phyloP scores from a whole-genome alignment of 306 rosid species.

The Vachellia pachyceras region DNA sequence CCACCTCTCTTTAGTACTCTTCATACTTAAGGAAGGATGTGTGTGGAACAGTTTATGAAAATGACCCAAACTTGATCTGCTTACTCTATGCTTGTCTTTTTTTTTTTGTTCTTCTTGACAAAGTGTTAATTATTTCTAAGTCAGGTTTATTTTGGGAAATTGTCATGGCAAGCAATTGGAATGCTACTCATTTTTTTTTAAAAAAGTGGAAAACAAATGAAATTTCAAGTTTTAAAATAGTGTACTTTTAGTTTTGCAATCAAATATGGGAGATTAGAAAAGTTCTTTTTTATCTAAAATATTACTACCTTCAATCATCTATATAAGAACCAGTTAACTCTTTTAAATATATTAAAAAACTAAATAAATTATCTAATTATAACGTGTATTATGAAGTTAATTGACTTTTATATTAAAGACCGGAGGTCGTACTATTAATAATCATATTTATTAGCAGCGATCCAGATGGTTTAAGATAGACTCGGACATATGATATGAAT shows the following conservation, averaged over 20 bases:
- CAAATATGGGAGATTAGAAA: neutral
- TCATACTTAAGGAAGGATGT: neutral
- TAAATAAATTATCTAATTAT: too few species aligned
- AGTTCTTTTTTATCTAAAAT: neutral
- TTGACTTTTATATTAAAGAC: too few species aligned
- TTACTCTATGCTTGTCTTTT: neutral
- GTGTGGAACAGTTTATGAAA: neutral
- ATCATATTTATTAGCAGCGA: too few species aligned
- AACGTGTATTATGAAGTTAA: too few species aligned
- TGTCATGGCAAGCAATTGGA: neutral
- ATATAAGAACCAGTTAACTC: too few species aligned
- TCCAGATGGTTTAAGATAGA: neutral
- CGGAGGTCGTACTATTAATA: too few species aligned
- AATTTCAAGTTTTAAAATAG: neutral
- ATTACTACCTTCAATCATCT: too few species aligned
- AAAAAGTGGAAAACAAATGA: neutral
- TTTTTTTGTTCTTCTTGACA: neutral
- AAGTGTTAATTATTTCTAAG: neutral
- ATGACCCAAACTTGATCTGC: neutral
- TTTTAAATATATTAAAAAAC: too few species aligned
- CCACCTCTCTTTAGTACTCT: neutral
- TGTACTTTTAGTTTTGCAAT: neutral
- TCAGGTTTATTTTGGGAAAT: neutral
- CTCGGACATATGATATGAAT: neutral
- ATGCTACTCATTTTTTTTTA: too few species aligned